Percentiles rank a stretch among this genome's conserved stretches.
These are phyloP conservation scores for Phytopythium kandeliae DNA, from an alignment of 352 stramenopile species.

Conservation along the genomic window DNA sequence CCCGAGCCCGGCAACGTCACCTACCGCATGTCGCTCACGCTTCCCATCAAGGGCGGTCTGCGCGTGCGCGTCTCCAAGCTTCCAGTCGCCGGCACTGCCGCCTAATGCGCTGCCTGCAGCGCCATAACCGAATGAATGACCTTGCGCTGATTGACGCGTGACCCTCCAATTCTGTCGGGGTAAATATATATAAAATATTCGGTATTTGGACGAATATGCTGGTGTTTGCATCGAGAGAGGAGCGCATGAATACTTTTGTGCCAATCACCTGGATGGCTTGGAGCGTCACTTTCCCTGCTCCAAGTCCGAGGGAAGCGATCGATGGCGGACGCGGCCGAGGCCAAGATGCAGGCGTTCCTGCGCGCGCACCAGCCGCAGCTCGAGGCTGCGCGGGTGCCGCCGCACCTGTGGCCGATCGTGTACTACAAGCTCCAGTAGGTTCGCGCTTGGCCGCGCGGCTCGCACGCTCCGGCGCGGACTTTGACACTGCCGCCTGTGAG, in stretches of 20 bases:
- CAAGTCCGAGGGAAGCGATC: not conserved
- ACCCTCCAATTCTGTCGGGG: not conserved
- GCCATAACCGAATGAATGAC: not conserved
- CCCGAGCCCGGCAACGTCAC: slow-evolving; percentile 32
- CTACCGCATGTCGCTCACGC: slow-evolving; percentile 28
- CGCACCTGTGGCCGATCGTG: slow-evolving; percentile 32
- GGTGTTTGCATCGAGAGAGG: no score
- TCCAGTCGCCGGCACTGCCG: not conserved
- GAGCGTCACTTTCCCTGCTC: not conserved
- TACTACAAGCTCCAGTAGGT: slow-evolving; percentile 54
- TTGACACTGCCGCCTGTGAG: no score
- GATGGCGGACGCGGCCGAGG: slow-evolving; percentile 15
- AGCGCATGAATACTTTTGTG: slow-evolving; percentile 1
- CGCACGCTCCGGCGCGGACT: no score
- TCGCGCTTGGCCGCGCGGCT: no score
- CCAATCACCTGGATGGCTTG: not conserved
- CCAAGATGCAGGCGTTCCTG: slow-evolving; percentile 39
- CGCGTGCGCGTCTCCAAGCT: slow-evolving; percentile 7
- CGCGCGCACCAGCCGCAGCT: slow-evolving; percentile 39
- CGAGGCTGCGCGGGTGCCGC: slow-evolving; percentile 26
- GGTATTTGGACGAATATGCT: not conserved
- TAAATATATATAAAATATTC: not conserved
- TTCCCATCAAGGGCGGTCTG: slow-evolving; percentile 31
- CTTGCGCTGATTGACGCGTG: no score
- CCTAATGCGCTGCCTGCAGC: not conserved